Evolutionary conservation across 805 yeast species (phyloP).

Genomic region (Myxozyma mucilagina): DNA sequence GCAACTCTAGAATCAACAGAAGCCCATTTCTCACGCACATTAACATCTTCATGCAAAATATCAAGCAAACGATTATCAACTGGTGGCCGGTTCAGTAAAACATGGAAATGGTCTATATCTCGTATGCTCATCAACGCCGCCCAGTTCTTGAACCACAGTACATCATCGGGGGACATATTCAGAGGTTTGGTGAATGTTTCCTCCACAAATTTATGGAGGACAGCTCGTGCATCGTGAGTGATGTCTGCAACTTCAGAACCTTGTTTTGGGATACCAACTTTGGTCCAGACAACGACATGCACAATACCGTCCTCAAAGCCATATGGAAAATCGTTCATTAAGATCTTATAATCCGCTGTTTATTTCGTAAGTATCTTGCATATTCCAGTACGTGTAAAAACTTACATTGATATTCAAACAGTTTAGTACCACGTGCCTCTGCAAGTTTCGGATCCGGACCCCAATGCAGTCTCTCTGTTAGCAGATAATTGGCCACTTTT

Average conservation of each 20-base stretch:
- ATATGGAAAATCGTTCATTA: slow-evolving; percentile 58
- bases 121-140: slow-evolving; percentile 56
- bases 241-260: slow-evolving; percentile 41
- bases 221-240: slow-evolving; percentile 41
- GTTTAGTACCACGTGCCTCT: slow-evolving; percentile 9
- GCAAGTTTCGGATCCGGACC: slow-evolving; percentile 23
- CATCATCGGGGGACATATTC: slow-evolving; percentile 43
- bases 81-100: slow-evolving; percentile 43
- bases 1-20: slow-evolving; percentile 11
- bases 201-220: slow-evolving; percentile 46
- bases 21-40: slow-evolving; percentile 17
- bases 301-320: slow-evolving; percentile 49
- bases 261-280: slow-evolving; percentile 46
- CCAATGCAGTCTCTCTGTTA: slow-evolving; percentile 37
- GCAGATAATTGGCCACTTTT: slow-evolving; percentile 34
- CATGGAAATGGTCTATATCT: slow-evolving; percentile 59
- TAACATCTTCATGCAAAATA: slow-evolving; percentile 14
- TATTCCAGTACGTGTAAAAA: background rate
- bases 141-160: slow-evolving; percentile 63
- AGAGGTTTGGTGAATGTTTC: slow-evolving; percentile 45
- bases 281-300: slow-evolving; percentile 61
- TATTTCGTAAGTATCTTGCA: background rate
- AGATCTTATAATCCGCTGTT: slow-evolving; percentile 43
- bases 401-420: slow-evolving; percentile 30
- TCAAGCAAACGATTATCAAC: slow-evolving; percentile 16